Evolutionary conservation across 1,284 basidiomycete species (phyloP), one percentile per base, ranked within the genome.

Genomic region (Pseudozyma sp.): DNA sequence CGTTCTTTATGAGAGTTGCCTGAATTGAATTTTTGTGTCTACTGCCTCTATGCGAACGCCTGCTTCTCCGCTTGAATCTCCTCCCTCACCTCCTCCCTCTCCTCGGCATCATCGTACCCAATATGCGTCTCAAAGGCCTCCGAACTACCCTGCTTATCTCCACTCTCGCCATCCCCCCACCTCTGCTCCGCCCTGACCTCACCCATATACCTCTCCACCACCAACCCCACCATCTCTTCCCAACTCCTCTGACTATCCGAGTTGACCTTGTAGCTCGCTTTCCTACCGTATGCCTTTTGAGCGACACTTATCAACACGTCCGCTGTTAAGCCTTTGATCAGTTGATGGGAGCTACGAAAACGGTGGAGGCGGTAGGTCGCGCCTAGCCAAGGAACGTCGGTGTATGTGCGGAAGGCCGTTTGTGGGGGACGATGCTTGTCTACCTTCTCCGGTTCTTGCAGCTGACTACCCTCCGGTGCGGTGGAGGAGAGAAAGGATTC

Each of bases 81-180:
- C 40, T 45, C 19, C 34, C 39, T 9, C 3, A 49, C 36, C 38
- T 9, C 18, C 5, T 47, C 25, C 2, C 44, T 14, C 38, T 2
- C 45, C 4, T 35, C n/a, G 6, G 45, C 52, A 10, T 66, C 59
- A 2, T 66, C 59, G 43, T 77, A 68, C 13, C 76, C 76, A 2
- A 68, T 45, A 43, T 49, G 36, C 16, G 72, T 78, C 43, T 62
- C 61, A 16, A 18, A 78, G 4, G 66, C 65, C 59, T 75, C 72
- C 10, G 51, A 53, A 38, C 68, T 75, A 3, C 68, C 76, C 43
- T 74, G 68, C 16, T 38, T 52, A 59, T 78, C 76, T 3, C 76
- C 76, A 49, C 64, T 66, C 59, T 78, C 76, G 0, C 76, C 72
- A 44, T 78, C 76, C 1, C 76, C 76, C 76, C 76, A 78, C n/a